These are phyloP conservation scores for Endocarpon pusillum DNA, from an alignment of 495 filamentous ascomycete genomes.

Conservation along the genomic window DNA sequence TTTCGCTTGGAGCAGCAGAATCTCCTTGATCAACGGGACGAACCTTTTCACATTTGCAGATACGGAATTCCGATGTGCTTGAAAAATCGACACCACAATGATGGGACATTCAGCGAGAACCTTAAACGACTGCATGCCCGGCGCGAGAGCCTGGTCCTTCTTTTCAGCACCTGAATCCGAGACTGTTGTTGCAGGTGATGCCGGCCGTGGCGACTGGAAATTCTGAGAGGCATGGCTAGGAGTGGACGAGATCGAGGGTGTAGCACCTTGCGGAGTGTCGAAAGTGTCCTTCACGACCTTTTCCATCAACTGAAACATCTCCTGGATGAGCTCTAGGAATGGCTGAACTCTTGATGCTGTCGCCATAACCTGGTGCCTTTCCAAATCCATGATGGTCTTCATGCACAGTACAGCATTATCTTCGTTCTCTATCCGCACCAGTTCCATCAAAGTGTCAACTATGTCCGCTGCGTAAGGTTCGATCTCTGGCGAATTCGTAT, in stretches of 20 bases:
- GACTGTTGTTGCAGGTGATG: conserved; percentile 66
- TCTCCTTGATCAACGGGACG: conserved; percentile 81
- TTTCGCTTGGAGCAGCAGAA: conserved; percentile 75
- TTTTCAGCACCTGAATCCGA: conserved; percentile 70
- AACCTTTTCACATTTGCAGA: conserved; percentile 77
- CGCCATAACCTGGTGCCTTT: conserved; percentile 76
- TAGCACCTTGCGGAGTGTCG: conserved; percentile 48
- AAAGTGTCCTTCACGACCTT: conserved; percentile 86
- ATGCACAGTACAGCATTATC: conserved; percentile 96
- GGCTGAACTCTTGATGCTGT: conserved; percentile 65
- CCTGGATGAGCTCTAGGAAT: conserved; percentile 81
- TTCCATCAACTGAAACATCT: conserved; percentile 90
- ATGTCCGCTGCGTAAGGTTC: conserved; percentile 75
- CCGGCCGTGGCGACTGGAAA: conserved; percentile 75
- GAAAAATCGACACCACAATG: conserved; percentile 96
- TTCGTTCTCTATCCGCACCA: conserved; percentile 86
- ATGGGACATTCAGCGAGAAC: conserved; percentile 95
- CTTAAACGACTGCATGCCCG: conserved; percentile 98
- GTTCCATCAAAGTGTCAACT: conserved; percentile 71
- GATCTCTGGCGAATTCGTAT: conserved; percentile 63
- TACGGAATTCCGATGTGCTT: conserved; percentile 68
- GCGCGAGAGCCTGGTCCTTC: conserved; percentile 57
- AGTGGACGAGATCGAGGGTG: conserved; percentile 55
- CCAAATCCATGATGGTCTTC: conserved; percentile 93
- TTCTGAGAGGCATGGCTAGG: conserved; percentile 53